A percentile compares a stretch with the other conserved stretches of the same genome.
These are phyloP conservation scores for Trametes cingulata DNA, from an alignment of 768 basidiomycete genomes.

Conservation along the genomic window DNA sequence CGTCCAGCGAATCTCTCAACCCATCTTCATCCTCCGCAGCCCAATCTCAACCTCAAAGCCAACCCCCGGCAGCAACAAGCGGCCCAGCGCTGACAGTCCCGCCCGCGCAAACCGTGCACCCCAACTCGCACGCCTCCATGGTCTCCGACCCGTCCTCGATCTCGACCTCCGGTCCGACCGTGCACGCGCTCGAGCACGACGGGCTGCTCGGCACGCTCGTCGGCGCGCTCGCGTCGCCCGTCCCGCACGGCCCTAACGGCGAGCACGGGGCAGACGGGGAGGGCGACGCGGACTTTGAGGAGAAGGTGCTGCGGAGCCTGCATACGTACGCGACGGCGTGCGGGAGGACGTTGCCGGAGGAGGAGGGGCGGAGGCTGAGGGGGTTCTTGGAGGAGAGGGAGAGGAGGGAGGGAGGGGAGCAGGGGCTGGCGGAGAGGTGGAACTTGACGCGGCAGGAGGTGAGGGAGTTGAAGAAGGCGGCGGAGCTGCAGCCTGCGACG, in stretches of 20 bases:
- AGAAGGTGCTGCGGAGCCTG: conserved; percentile 62
- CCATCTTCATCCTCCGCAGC: conserved; percentile 2
- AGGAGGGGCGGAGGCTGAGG: background rate
- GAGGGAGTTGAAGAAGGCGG: conserved; percentile 17
- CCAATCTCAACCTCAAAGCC: background rate
- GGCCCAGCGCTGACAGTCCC: conserved; percentile 3
- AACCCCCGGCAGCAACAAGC: background rate
- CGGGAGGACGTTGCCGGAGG: conserved; percentile 32
- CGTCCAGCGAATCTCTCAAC: background rate
- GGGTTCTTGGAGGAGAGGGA: conserved; percentile 12
- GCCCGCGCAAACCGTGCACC: conserved; percentile 46
- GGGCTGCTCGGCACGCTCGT: conserved; percentile 53
- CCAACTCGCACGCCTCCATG: conserved; percentile 73
- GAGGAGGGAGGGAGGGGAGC: conserved; percentile 31
- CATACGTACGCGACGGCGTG: conserved; percentile 52
- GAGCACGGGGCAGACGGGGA: conserved; percentile 57
- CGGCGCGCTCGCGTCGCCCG: conserved; percentile 51
- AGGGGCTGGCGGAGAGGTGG: conserved; percentile 31
- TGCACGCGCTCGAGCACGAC: conserved; percentile 49
- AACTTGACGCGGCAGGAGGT: conserved; percentile 30
- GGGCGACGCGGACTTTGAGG: conserved; percentile 66
- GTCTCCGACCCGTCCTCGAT: conserved; percentile 54
- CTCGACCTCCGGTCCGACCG: conserved; percentile 49
- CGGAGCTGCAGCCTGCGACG: background rate
- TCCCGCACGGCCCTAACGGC: conserved; percentile 69